Conservation (phyloP, 139 green algal species). For the Picochlorum sp. region DNA sequence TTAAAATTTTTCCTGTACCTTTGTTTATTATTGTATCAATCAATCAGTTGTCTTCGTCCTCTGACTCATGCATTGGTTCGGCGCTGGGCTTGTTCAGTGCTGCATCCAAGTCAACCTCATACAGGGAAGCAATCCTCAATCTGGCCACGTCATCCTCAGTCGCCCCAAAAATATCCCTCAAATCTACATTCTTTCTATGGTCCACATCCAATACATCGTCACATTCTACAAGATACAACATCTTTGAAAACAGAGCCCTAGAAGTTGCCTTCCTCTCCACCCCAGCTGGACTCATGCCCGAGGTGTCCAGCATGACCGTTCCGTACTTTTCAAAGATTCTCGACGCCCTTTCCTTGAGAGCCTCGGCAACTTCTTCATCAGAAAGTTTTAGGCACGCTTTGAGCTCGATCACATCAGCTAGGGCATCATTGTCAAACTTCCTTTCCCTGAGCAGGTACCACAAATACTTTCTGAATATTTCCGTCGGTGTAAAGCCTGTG, state of each 20-base stretch:
- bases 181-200: slow-evolving; percentile 35
- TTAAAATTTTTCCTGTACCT: no score
- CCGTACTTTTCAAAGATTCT: slow-evolving; percentile 83
- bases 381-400: slow-evolving; percentile 40
- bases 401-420: slow-evolving; percentile 84
- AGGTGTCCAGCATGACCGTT: slow-evolving; percentile 73
- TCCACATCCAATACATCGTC: slow-evolving; percentile 51
- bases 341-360: slow-evolving; percentile 68
- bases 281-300: slow-evolving; percentile 55
- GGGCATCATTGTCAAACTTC: slow-evolving; percentile 78
- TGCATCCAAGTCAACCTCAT: slow-evolving; percentile 16
- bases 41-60: not conserved
- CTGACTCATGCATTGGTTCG: not conserved
- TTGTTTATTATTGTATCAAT: not conserved
- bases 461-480: slow-evolving; percentile 96
- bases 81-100: not conserved
- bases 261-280: slow-evolving; percentile 81
- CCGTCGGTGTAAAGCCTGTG: slow-evolving; percentile 60
- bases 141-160: slow-evolving; percentile 43
- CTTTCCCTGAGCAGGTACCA: slow-evolving; percentile 90
- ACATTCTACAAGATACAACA: slow-evolving; percentile 83
- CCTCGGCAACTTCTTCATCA: slow-evolving; percentile 52
- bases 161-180: slow-evolving; percentile 75
- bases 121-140: slow-evolving; percentile 15
- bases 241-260: slow-evolving; percentile 80